A percentile compares a stretch with the other conserved stretches of the same genome.
Evolutionary conservation across 176 grass and related monocot species (phyloP).

Genomic region (Hsuehochloa calcarea): DNA sequence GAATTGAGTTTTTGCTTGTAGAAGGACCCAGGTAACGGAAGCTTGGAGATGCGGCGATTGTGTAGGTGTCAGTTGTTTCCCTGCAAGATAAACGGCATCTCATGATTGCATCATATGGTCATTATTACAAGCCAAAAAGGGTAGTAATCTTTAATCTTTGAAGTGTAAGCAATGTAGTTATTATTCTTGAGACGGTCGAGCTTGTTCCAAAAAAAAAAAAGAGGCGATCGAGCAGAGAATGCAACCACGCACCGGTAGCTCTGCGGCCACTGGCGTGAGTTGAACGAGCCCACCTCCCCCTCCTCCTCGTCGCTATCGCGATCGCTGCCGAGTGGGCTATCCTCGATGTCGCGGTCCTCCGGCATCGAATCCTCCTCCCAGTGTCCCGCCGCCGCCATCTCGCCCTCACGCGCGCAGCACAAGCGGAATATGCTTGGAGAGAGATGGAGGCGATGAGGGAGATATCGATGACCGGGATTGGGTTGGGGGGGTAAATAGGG

Average conservation of each 20-base stretch:
- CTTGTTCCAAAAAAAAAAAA: no score
- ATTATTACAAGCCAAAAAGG: neutral
- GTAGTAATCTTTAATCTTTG: no score
- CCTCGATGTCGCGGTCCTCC: no score
- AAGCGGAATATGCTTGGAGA: no score
- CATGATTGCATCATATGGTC: neutral
- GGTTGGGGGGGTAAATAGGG: no score
- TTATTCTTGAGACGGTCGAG: no score
- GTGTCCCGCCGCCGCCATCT: neutral
- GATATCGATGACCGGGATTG: no score
- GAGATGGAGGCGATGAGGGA: no score
- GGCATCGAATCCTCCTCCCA: neutral
- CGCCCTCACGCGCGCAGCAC: no score
- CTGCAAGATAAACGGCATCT: slow-evolving; percentile 33
- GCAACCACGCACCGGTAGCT: slow-evolving; percentile 57
- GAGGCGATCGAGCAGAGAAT: neutral
- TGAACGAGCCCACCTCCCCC: slow-evolving; percentile 46
- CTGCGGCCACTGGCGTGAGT: slow-evolving; percentile 68
- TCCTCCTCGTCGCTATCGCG: slow-evolving; percentile 35
- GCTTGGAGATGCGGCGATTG: slow-evolving; percentile 77
- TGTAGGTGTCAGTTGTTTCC: slow-evolving; percentile 81
- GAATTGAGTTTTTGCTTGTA: slow-evolving; percentile 52
- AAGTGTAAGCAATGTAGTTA: no score
- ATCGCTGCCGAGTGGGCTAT: neutral
- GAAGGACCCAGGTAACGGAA: slow-evolving; percentile 75